Evolutionary conservation across 1,139 yeast genomes (phyloP), one percentile per base, ranked within the genome.

Genomic region (Candida anutae): DNA sequence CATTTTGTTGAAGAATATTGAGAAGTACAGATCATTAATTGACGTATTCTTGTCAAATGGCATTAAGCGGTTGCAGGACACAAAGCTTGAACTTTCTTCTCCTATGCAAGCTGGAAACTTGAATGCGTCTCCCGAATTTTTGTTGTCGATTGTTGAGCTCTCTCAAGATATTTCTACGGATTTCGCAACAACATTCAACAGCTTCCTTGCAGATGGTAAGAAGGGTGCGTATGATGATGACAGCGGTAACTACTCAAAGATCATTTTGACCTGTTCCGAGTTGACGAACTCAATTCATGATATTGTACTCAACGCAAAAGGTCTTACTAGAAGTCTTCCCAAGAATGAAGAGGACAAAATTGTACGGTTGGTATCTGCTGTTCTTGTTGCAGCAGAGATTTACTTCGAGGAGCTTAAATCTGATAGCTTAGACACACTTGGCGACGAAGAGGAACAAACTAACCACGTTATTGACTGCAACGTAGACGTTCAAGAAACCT

Each of bases 101-200:
- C 81, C 93, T 14, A 71, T 81, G 70, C 90, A 81, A 50, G 85
- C 90, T 12, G 94, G 94, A 31, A 83, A 83, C 45, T 75, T 77
- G 41, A 77, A 77, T 47, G 68, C 94, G 2, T 73, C 93, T 0
- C 85, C 94, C 2, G 80, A 73, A 42, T 80, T 75, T 45, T 56
- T 82, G 22, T 60, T 78, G 24, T 78, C 93, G 0, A 60, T 83
- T 27, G 60, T 79, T 39, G 95, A 87, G 48, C 71, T 77, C 40
- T 69, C 82, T 15, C 73, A 87, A 0, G 73, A 77, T 29, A 63
- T 74, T 15, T 85, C 88, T 0, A 83, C 90, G 5, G 93, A 81
- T 28, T 84, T 87, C 52, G 82, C 94, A 5, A 72, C 78, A 12
- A 74, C 80, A 10, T 85, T 85, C 58, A 84, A 82, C 48, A 73